Evolutionary conservation across 2,329 filamentous ascomycete genomes (phyloP).

Genomic region (Fusarium verrucosum): DNA sequence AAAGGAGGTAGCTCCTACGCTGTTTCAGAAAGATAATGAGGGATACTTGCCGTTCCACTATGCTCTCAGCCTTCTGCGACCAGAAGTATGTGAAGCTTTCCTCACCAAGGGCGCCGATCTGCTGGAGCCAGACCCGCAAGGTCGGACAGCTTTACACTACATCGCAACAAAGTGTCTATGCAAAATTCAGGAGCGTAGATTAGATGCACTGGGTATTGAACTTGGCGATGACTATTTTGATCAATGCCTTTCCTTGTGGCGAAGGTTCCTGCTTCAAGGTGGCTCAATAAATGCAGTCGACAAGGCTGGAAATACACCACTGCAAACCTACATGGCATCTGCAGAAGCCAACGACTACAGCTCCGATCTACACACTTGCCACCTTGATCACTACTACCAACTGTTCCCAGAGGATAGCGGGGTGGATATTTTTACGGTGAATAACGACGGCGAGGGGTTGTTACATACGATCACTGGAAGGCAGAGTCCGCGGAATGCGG

Average conservation of each 20-base stretch:
- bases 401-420: slow-evolving; percentile 25
- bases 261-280: not conserved
- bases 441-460: slow-evolving; percentile 27
- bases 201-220: not conserved
- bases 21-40: slow-evolving; percentile 8
- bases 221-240: slow-evolving; percentile 5
- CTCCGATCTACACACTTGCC: not conserved
- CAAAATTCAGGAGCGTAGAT: rapidly evolving
- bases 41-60: slow-evolving; percentile 26
- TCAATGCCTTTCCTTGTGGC: slow-evolving; percentile 22
- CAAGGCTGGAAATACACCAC: slow-evolving; percentile 23
- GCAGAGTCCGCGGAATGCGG: rapidly evolving
- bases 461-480: slow-evolving; percentile 25
- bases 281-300: slow-evolving; percentile 28
- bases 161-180: slow-evolving; percentile 27
- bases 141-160: slow-evolving; percentile 28
- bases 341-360: not conserved
- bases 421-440: slow-evolving; percentile 25
- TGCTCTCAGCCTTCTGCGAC: slow-evolving; percentile 23
- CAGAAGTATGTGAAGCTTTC: slow-evolving; percentile 24
- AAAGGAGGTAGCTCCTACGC: slow-evolving; percentile 10
- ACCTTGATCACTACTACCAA: slow-evolving; percentile 18
- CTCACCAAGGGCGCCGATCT: slow-evolving; percentile 25
- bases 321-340: slow-evolving; percentile 19
- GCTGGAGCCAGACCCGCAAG: slow-evolving; percentile 17